Evolutionary conservation across 805 yeast species (phyloP).

Genomic region (Pichia heedii): DNA sequence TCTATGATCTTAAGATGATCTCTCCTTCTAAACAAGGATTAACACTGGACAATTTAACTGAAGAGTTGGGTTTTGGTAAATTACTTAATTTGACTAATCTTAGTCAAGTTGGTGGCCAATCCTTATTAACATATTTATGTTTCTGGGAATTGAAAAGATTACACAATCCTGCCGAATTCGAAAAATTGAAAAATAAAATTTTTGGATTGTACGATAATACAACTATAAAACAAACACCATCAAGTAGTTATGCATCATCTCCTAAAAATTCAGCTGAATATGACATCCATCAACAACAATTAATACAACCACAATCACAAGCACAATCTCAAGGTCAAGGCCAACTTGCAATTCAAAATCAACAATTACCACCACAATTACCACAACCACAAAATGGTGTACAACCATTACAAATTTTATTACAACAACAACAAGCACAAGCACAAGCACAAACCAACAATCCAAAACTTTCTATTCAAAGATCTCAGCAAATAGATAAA

Average conservation of each 20-base stretch:
- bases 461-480: too few relatives aligned
- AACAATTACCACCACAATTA: background rate
- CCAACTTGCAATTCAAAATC: too few relatives aligned
- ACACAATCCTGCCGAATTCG: slow-evolving; percentile 14
- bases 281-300: slow-evolving; percentile 8
- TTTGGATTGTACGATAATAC: slow-evolving; percentile 25
- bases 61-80: slow-evolving; percentile 60
- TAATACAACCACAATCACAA: too few relatives aligned
- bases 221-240: slow-evolving; percentile 6
- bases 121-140: slow-evolving; percentile 54
- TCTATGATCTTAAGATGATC: slow-evolving; percentile 69
- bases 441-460: background rate
- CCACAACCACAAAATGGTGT: background rate
- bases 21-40: slow-evolving; percentile 16
- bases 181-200: slow-evolving; percentile 19
- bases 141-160: slow-evolving; percentile 44
- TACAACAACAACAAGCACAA: slow-evolving; percentile 4
- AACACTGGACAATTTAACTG: slow-evolving; percentile 56
- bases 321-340: too few relatives aligned
- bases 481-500: too few relatives aligned
- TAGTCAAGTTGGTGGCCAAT: slow-evolving; percentile 55
- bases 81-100: slow-evolving; percentile 35
- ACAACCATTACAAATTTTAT: slow-evolving; percentile 4
- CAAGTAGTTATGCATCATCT: background rate
- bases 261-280: slow-evolving; percentile 1